These are phyloP conservation scores for Xylaria polymorpha DNA, from an alignment of 2,329 filamentous ascomycete genomes.

Conservation along the genomic window DNA sequence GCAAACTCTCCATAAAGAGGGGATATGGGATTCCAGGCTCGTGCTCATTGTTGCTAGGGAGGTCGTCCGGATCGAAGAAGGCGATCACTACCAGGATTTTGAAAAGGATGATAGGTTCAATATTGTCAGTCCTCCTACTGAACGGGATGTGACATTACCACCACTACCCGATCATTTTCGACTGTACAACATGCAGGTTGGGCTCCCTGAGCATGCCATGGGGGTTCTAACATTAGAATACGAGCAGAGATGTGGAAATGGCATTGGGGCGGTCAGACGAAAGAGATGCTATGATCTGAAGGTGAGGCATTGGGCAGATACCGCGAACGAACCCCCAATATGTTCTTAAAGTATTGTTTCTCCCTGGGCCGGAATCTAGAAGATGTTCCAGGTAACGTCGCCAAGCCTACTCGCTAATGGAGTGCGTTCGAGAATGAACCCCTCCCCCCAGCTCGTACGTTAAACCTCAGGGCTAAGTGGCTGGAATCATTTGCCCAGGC, in stretches of 20 bases:
- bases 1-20: slow-evolving; percentile 36
- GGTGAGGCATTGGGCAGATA: slow-evolving; percentile 22
- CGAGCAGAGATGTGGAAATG: slow-evolving; percentile 19
- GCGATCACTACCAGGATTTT: slow-evolving; percentile 23
- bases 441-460: background rate
- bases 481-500: no score
- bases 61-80: slow-evolving; percentile 37
- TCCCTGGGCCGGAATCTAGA: background rate
- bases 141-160: slow-evolving; percentile 26
- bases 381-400: background rate
- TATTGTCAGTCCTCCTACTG: slow-evolving; percentile 26
- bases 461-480: no score
- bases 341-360: background rate
- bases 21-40: slow-evolving; percentile 36
- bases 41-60: slow-evolving; percentile 23
- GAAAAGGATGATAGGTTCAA: slow-evolving; percentile 30
- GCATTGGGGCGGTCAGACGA: background rate
- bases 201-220: slow-evolving; percentile 31
- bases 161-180: slow-evolving; percentile 34
- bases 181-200: slow-evolving; percentile 31
- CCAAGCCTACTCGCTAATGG: background rate
- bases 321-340: background rate
- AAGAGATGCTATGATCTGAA: slow-evolving; percentile 31
- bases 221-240: slow-evolving; percentile 32
- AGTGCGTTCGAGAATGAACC: background rate